Base-by-base conservation (phyloP, 805 yeast genomes). In the Suhomyces emberorum region DNA sequence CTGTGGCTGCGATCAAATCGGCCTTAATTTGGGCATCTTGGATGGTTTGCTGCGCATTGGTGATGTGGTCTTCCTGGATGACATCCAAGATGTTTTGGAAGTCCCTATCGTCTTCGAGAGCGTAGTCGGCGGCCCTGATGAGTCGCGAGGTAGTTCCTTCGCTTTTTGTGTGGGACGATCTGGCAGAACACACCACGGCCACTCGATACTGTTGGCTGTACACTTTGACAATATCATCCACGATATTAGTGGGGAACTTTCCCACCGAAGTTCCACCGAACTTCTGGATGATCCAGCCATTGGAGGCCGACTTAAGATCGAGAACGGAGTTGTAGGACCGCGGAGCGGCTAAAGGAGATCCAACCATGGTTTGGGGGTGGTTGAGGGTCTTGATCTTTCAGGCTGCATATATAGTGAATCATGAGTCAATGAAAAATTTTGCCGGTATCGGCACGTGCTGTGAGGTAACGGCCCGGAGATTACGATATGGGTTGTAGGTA, bases 261-360 rank as follows among this genome's bases (percentile, higher is more conserved):
- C 98, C 98, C 21, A 93, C 96, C 31, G 93, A 81, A 11, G 98
- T 93, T 36, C 98, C 98, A 32, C 98, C 98, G 54, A 87, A 93
- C 62, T 93, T 93, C 61, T 93, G 98, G 5, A 93, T 54, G 28
- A 68, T 47, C 74, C 74, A 69, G 7, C 68, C 68, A 12, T 42
- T 35, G 18, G 54, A 30, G 12, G 46, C 34, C 32, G 42, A 39
- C 22, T 54, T 56, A 28, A 69, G 50, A 44, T 69, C 74, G 20
- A 63, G 54, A 27, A 69, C 70, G 2, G 72, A 66, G 37, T 65
- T 67, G 38, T 64, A 69, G 2, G 70, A 62, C 31, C 48, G 50
- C 10, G 49, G 57, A 3, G 54, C 49, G 6, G 46, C 34, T 25
- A 43, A 26, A n/a, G 62, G 59, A 6, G 56, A 51, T 5, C 28